phyloP scores from a whole-genome alignment of 2,329 filamentous ascomycete genomes.

The Anthostomella pinea region DNA sequence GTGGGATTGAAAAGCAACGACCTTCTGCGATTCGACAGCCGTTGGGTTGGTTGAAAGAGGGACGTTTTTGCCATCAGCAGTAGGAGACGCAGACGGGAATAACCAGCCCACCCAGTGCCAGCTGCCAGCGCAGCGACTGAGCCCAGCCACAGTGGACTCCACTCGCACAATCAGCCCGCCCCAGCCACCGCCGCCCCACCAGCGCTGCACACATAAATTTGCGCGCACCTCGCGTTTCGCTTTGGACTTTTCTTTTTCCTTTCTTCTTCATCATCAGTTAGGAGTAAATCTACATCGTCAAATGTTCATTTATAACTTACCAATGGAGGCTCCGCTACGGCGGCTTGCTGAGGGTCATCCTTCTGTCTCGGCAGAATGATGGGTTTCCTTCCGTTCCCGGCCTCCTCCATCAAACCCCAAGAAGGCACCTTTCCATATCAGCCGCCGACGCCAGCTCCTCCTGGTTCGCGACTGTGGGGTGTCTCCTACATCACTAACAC shows the following conservation, averaged over 20 bases:
- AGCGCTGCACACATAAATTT: not conserved
- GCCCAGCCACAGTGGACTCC: no score
- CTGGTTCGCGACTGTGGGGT: conserved; percentile 37
- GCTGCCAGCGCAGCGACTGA: no score
- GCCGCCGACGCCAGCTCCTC: conserved; percentile 35
- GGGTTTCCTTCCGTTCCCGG: conserved; percentile 38
- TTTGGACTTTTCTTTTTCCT: conserved; percentile 8
- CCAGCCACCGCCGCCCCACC: not conserved
- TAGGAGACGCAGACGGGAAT: no score
- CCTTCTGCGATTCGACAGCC: no score
- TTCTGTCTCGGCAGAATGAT: conserved; percentile 25
- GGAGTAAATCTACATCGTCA: conserved; percentile 37
- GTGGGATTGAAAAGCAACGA: no score
- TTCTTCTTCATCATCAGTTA: conserved; percentile 34
- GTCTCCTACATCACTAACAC: conserved; percentile 35
- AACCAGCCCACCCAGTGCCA: no score
- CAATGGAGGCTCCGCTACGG: conserved; percentile 33
- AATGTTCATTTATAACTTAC: conserved; percentile 33
- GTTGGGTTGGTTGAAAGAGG: no score
- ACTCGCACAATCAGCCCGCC: not conserved
- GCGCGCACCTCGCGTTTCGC: conserved; percentile 9
- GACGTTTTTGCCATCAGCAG: no score
- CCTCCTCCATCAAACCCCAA: conserved; percentile 31
- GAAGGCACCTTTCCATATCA: conserved; percentile 33
- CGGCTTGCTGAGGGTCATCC: conserved; percentile 37